Evolutionary conservation across 2,329 filamentous ascomycete species (phyloP), one percentile per base, ranked within the genome.

Genomic region (Penicillium oxalicum): DNA sequence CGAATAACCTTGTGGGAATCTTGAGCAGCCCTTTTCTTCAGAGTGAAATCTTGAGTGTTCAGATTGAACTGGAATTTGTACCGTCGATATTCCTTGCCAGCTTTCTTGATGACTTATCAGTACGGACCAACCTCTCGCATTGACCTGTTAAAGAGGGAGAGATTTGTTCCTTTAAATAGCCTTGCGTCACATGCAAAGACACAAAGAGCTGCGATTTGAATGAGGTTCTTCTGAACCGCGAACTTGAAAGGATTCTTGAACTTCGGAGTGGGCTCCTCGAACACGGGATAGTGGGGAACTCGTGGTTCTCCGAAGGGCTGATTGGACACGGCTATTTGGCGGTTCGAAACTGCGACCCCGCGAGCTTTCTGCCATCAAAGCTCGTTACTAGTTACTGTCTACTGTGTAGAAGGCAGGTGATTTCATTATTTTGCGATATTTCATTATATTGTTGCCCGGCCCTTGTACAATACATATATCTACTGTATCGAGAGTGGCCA

Each of bases 311-410:
- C 13, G 42, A 24, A 44, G 24, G 18, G 29, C 28, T 44, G 42
- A 44, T 44, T 44, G 42, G 42, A 25, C 40, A 35, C 42, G 42
- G 13, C 25, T 18, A 32, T 44, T 44, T 44, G 42, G 42, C 42
- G 32, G 42, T 44, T 36, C 35, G 42, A 26, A 36, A 36, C 13
- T 36, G 13, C 42, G 29, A 36, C 26, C 11, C 40, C 40, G n/a
- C 28, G n/a, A 39, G 36, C 36, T 42, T 25, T 25, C 36, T 5
- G 36, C 18, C n/a, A 18, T 39, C 36, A 39, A 39, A 39, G 36
- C 36, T 39, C 36, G 36, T 25, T 39, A 24, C 18, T 39, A 39
- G 29, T 32, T 32, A 32, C 6, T 39, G 18, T 18, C 18, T 18
- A 18, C 18, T 18, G 18, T 18, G 18, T 39, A 39, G 36, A 39